Evolutionary conservation across 495 filamentous ascomycete genomes (phyloP).

Genomic region (Venustampulla echinocandica): DNA sequence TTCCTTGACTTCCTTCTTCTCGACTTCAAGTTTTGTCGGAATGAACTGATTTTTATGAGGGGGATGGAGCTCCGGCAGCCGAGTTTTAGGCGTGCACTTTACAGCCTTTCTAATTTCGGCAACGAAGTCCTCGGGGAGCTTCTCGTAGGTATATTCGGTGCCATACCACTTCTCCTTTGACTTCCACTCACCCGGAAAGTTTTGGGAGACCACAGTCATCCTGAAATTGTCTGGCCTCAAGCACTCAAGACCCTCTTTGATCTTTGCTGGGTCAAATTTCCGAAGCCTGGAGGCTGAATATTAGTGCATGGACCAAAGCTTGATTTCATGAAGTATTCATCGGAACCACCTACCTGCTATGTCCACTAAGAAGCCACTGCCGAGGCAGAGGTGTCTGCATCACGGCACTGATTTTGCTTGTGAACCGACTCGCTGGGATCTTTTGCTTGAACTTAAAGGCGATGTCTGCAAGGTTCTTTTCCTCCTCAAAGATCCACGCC

Average conservation of each 20-base stretch:
- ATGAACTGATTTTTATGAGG: constrained; percentile 96
- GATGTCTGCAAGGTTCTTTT: constrained; percentile 80
- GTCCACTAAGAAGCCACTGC: constrained; percentile 76
- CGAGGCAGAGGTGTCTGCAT: constrained; percentile 89
- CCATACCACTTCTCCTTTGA: constrained; percentile 96
- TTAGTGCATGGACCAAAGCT: constrained; percentile 1
- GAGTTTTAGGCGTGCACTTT: constrained; percentile 43
- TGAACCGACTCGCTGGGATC: constrained; percentile 77
- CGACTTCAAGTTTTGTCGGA: constrained; percentile 84
- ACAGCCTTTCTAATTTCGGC: constrained; percentile 56
- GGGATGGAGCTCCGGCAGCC: constrained; percentile 67
- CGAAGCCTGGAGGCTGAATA: constrained; percentile 36
- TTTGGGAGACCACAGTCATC: constrained; percentile 69
- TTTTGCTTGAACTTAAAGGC: constrained; percentile 95
- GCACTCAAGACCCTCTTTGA: constrained; percentile 65
- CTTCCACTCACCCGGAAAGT: constrained; percentile 77
- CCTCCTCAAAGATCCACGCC: constrained; percentile 88
- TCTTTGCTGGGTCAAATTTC: constrained; percentile 66
- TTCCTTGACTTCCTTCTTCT: constrained; percentile 78
- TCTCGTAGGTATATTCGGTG: constrained; percentile 82
- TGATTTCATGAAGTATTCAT: constrained; percentile 20
- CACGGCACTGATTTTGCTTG: constrained; percentile 65
- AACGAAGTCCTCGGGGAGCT: constrained; percentile 70
- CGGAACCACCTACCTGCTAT: constrained; percentile 33
- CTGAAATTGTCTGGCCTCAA: constrained; percentile 86